A percentile compares a stretch with the other conserved stretches of the same genome.
These are phyloP conservation scores for Microsporum audouinii DNA, from an alignment of 2,329 filamentous ascomycete genomes.

Conservation along the genomic window DNA sequence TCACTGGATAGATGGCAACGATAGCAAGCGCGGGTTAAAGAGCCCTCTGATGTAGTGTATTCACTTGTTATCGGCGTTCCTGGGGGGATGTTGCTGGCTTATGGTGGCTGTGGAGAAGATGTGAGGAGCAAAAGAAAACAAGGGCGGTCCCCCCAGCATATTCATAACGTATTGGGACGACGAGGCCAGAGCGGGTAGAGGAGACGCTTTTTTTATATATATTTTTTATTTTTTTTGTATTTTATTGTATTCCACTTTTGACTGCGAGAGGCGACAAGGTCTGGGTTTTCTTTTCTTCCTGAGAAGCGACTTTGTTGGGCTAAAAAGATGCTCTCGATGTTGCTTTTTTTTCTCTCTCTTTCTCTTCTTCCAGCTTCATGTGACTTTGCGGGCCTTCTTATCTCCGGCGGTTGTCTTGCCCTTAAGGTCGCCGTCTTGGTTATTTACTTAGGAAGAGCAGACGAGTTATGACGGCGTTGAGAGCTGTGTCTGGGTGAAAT, in stretches of 20 bases:
- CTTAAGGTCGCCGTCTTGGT: too few species aligned
- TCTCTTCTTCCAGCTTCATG: background rate
- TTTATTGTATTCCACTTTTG: background rate
- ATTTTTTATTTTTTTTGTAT: background rate
- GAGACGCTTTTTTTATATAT: background rate
- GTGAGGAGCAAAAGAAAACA: constrained; percentile 1
- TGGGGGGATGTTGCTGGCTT: background rate
- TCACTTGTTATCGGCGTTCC: background rate
- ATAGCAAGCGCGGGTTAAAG: background rate
- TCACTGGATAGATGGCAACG: background rate
- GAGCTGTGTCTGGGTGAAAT: background rate
- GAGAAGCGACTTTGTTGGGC: background rate
- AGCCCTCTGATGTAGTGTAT: background rate
- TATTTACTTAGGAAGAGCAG: background rate
- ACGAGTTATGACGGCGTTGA: background rate
- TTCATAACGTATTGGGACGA: constrained; percentile 5
- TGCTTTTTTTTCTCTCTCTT: background rate
- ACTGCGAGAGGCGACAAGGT: background rate
- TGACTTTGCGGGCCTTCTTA: background rate
- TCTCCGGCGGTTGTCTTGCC: background rate
- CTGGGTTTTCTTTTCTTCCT: background rate
- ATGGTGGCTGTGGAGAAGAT: background rate
- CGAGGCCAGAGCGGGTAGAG: background rate
- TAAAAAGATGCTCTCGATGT: background rate
- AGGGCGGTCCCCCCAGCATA: constrained; percentile 9